Base-by-base conservation (phyloP, 306 rosid genomes). In the Astragalus membranaceus region DNA sequence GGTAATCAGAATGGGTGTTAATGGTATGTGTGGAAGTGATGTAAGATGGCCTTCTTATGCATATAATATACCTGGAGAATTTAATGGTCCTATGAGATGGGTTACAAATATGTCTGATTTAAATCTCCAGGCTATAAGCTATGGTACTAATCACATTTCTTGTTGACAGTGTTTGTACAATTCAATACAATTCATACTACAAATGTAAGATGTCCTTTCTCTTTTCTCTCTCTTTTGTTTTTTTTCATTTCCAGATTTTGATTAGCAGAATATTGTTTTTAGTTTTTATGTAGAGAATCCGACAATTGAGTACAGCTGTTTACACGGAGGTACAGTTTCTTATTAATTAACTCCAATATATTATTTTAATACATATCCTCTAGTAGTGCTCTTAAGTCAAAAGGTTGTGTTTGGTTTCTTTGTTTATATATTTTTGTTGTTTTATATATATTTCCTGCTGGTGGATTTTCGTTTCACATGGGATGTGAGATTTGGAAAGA, bases 21-120 rank as follows among this genome's bases (percentile, higher is more conserved):
- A 13, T 4, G 57, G 69, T 36, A 62, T 83, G 13, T 87, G 92
- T 58, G 79, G 54, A 51, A 58, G 16, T n/a, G 83, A 80, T 65
- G 80, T 71, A 30, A 84, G 69, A 57, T 92, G 92, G 98, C 87
- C 96, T 56, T 83, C 96, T 29, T 89, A 86, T 79, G 98, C 98
- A 1, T 92, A 92, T 73, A 92, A 92, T 52, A 67, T 92, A 42
- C 7, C 59, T 47, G 96, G 92, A 26, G 87, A 86, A 58, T 71
- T 79, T 30, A 85, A 86, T 14, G 92, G 89, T 2, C 91, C 98
- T 39, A 82, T 53, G 69, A 83, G 74, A 71, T 92, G 98, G 98
- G 73, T 84, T 69, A 79, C 95, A 8, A 72, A 85, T 41, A 89
- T 89, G 98, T 81, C 91, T 39, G 89, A 85, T 64, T 69, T 83